Evolutionary conservation across 306 rosid genomes (phyloP), one percentile per base, ranked within the genome.

Genomic region (Quercus bicolor): DNA sequence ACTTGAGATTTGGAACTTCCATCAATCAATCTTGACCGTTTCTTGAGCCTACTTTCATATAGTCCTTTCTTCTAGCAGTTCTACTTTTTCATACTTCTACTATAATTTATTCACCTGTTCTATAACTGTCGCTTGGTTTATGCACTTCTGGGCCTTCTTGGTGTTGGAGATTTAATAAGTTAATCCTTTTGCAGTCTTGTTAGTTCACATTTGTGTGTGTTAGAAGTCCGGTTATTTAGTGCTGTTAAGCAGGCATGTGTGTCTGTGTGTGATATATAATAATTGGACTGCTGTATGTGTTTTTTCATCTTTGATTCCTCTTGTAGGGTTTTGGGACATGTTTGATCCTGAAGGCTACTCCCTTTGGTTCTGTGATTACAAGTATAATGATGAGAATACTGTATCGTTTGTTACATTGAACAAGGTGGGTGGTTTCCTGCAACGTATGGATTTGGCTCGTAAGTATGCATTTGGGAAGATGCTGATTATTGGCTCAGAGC

Each of bases 341-440:
- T 91, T 89, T 75, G 98, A 94, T 70, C 96, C 98, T 0, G 98
- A 94, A 79, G 97, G 98, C 9, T 94, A 94, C 78, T 94, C 98
- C 61, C 92, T 94, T 1, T 91, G 97, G 98, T 91, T 94, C 89
- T 94, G 98, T 83, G 90, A 90, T 18, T 94, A 91, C 94, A 94
- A 94, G 74, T 91, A 94, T 92, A 85, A 94, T 3, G 89, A 94
- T 6, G 98, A 94, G 89, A 94, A 94, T 37, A 91, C 89, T 0
- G 98, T 94, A 24, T 91, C 98, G 13, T 94, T 86, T 23, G 98
- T 94, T 83, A 94, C 98, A 10, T 28, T 90, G 86, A 91, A 94
- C 92, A 91, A 94, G 85, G 96, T 94, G 0, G 73, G 97, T 52
- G 98, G 98, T 56, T 94, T 94, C 72, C 97, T 94, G 26, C 98